These are phyloP conservation scores for Babesia microti DNA, from an alignment of 169 alveolate species.

Conservation along the genomic window DNA sequence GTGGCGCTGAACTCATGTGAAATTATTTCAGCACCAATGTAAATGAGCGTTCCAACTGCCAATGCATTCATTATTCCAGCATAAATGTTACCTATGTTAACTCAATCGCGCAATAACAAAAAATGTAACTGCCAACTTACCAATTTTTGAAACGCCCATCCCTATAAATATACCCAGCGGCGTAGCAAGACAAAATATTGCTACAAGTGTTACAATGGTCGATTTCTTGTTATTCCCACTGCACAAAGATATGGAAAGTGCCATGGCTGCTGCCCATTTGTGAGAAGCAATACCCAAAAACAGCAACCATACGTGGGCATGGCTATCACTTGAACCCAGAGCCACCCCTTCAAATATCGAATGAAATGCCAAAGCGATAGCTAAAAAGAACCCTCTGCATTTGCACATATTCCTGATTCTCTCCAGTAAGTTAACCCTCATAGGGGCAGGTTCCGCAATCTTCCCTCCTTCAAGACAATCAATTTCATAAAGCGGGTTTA, in stretches of 20 bases:
- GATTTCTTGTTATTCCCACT: slow-evolving; percentile 2
- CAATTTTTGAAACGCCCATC: slow-evolving; percentile 4
- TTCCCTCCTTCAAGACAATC: too few species aligned
- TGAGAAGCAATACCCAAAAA: slow-evolving; percentile 24
- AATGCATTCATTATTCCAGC: slow-evolving; percentile 18
- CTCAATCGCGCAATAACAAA: too few species aligned
- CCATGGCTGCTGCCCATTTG: slow-evolving; percentile 53
- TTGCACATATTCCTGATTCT: slow-evolving; percentile 27
- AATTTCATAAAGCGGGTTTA: too few species aligned
- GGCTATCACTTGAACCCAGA: slow-evolving; percentile 29
- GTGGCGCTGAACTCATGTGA: slow-evolving; percentile 30
- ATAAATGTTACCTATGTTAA: slow-evolving; percentile 6
- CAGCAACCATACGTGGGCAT: slow-evolving; percentile 28
- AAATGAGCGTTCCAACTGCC: slow-evolving; percentile 34
- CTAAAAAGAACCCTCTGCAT: slow-evolving; percentile 42
- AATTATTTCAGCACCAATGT: slow-evolving; percentile 31
- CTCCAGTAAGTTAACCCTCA: slow-evolving; percentile 10
- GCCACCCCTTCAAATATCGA: slow-evolving; percentile 46
- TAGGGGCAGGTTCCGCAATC: too few species aligned
- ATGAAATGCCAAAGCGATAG: slow-evolving; percentile 32
- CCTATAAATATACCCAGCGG: slow-evolving; percentile 37
- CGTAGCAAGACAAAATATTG: slow-evolving; percentile 28
- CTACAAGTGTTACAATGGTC: slow-evolving; percentile 1
- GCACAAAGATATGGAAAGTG: slow-evolving; percentile 27
- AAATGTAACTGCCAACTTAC: slow-evolving; percentile 5